Evolutionary conservation across 345 rosid species (phyloP).

Genomic region (Lepidium africanum): DNA sequence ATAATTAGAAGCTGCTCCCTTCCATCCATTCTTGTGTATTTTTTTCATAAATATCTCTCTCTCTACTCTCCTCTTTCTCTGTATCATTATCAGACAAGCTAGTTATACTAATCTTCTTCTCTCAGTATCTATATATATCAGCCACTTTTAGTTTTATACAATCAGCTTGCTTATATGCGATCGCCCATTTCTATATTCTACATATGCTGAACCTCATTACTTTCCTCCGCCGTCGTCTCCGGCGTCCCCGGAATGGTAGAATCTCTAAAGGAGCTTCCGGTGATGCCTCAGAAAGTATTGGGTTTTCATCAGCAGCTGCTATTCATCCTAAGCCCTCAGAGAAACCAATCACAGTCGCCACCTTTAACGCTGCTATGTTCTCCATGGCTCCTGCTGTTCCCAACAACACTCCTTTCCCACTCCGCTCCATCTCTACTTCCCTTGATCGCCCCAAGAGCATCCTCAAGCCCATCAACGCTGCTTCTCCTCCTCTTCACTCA

Average conservation of each 20-base stretch:
- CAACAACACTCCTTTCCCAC: constrained; percentile 14
- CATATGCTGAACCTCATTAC: constrained; percentile 48
- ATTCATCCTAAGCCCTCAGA: constrained; percentile 28
- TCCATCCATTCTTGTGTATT: no score
- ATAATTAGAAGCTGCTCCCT: no score
- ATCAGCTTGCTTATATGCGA: constrained; percentile 7
- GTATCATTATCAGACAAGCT: neutral
- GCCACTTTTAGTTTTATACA: neutral
- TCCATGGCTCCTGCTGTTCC: constrained; percentile 92
- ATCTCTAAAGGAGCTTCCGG: constrained; percentile 7
- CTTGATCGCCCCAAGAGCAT: constrained; percentile 73
- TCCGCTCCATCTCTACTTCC: constrained; percentile 36
- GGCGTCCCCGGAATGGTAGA: constrained; percentile 40
- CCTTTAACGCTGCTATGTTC: constrained; percentile 84
- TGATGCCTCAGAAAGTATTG: no score
- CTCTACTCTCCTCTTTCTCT: neutral
- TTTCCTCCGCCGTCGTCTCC: constrained; percentile 64
- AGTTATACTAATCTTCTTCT: no score
- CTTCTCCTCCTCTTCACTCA: constrained; percentile 16
- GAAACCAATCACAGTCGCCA: constrained; percentile 58
- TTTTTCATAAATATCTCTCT: no score
- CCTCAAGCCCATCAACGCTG: constrained; percentile 47
- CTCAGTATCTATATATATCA: no score
- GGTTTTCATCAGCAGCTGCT: constrained; percentile 37
- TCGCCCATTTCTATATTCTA: constrained; percentile 1